phyloP scores from a whole-genome alignment of 2,329 filamentous ascomycete species.

The Hirsutella thompsonii region DNA sequence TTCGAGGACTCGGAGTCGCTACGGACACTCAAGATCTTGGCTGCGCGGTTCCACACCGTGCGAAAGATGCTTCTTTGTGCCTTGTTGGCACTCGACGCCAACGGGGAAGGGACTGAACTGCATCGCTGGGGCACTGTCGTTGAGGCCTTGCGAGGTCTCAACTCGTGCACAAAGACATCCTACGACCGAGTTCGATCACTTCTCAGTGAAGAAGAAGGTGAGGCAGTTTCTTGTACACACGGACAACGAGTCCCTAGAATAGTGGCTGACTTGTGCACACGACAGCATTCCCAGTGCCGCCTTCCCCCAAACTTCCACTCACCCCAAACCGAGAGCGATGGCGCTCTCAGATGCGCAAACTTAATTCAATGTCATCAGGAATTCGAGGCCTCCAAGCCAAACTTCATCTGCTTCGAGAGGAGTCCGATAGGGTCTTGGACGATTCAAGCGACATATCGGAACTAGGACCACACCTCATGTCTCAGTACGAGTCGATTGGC shows the following conservation, averaged over 20 bases:
- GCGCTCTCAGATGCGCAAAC: conserved; percentile 75
- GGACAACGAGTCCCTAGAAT: too few species aligned
- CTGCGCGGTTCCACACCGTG: conserved; percentile 66
- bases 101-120: conserved; percentile 65
- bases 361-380: conserved; percentile 78
- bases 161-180: conserved; percentile 45
- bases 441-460: conserved; percentile 61
- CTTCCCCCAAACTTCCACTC: conserved; percentile 45
- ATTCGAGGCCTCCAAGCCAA: conserved; percentile 91
- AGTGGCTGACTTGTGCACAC: too few species aligned
- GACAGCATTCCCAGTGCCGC: conserved; percentile 37
- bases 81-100: conserved; percentile 75
- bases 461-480: conserved; percentile 64
- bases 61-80: conserved; percentile 81
- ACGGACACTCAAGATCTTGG: conserved; percentile 67
- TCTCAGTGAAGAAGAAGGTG: conserved; percentile 68
- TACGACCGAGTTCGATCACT: conserved; percentile 56
- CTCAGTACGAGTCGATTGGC: conserved; percentile 91
- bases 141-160: conserved; percentile 58
- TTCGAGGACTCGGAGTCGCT: conserved; percentile 68
- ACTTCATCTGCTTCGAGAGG: conserved; percentile 80
- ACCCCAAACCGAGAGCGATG: conserved; percentile 72
- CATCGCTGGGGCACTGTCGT: conserved; percentile 66
- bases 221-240: too few species aligned
- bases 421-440: conserved; percentile 70